Conservation (phyloP, 129 eudicot genomes). For the Dittrichia graveolens region DNA sequence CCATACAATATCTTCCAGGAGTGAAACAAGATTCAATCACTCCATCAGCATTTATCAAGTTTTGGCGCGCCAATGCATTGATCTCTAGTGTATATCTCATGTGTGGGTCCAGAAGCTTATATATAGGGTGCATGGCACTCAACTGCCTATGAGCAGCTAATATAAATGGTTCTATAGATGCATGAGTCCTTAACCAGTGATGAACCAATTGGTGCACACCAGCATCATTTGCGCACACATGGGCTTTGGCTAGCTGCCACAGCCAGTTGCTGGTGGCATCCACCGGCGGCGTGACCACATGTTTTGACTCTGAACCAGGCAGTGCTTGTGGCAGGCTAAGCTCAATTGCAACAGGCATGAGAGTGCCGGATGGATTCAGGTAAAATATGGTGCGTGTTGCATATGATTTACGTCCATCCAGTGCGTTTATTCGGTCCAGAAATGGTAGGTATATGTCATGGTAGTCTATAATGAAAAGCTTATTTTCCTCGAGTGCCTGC, state of each 20-base stretch:
- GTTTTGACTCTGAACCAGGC: conserved; percentile 65
- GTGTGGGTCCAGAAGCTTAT: conserved; percentile 92
- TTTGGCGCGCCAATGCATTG: conserved; percentile 84
- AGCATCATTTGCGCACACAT: conserved; percentile 96
- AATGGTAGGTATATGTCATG: conserved; percentile 89
- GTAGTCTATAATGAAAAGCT: conserved; percentile 77
- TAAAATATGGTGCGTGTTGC: conserved; percentile 86
- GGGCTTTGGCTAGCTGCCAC: conserved; percentile 96
- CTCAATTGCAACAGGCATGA: conserved; percentile 93
- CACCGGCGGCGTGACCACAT: conserved; percentile 74
- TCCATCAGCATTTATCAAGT: conserved; percentile 78
- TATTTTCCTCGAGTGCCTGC: conserved; percentile 84
- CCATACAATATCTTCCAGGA: conserved; percentile 93
- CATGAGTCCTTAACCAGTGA: conserved; percentile 97
- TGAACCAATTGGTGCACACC: conserved; percentile 95
- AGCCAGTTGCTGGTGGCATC: conserved; percentile 87
- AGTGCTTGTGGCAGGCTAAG: conserved; percentile 68
- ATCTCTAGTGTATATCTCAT: conserved; percentile 94
- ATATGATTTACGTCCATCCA: conserved; percentile 92
- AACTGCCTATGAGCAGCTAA: conserved; percentile 90
- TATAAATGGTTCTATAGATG: conserved; percentile 84
- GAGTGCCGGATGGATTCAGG: conserved; percentile 72
- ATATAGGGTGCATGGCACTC: conserved; percentile 92
- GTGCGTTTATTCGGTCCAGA: conserved; percentile 78
- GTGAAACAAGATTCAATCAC: conserved; percentile 86